A percentile compares a stretch with the other conserved stretches of the same genome.
phyloP scores from a whole-genome alignment of 2,329 filamentous ascomycete species.

The Calonectria fujianensis region DNA sequence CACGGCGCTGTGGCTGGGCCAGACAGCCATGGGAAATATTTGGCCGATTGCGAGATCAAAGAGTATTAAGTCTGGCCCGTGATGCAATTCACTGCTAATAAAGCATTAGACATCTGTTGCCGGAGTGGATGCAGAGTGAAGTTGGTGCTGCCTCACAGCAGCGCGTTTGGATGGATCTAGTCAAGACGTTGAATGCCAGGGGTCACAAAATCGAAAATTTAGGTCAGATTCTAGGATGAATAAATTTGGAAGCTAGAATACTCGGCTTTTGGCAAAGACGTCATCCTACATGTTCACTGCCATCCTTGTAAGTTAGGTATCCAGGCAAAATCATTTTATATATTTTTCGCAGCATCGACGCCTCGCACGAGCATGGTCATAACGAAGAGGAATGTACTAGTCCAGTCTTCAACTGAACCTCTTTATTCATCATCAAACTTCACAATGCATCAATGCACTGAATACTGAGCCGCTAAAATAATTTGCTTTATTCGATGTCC shows the following conservation, averaged over 20 bases:
- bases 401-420: too few relatives aligned
- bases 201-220: background rate
- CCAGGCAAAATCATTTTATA: too few relatives aligned
- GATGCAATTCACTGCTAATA: background rate
- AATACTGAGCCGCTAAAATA: too few relatives aligned
- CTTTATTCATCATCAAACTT: too few relatives aligned
- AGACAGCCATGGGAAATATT: slow-evolving; percentile 14
- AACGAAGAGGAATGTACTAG: too few relatives aligned
- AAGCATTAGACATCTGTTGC: background rate
- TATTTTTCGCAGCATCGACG: background rate
- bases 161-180: slow-evolving; percentile 4
- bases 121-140: slow-evolving; percentile 1
- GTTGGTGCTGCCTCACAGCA: background rate
- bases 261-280: background rate
- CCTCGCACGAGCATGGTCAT: background rate
- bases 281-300: background rate
- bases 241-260: background rate
- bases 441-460: too few relatives aligned
- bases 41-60: slow-evolving; percentile 8
- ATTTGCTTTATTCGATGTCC: too few relatives aligned
- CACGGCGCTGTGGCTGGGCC: background rate
- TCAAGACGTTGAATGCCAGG: background rate
- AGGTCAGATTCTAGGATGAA: background rate
- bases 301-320: background rate
- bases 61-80: background rate